Evolutionary conservation across 257 asterid species (phyloP).

Genomic region (Pogostemon cablin): DNA sequence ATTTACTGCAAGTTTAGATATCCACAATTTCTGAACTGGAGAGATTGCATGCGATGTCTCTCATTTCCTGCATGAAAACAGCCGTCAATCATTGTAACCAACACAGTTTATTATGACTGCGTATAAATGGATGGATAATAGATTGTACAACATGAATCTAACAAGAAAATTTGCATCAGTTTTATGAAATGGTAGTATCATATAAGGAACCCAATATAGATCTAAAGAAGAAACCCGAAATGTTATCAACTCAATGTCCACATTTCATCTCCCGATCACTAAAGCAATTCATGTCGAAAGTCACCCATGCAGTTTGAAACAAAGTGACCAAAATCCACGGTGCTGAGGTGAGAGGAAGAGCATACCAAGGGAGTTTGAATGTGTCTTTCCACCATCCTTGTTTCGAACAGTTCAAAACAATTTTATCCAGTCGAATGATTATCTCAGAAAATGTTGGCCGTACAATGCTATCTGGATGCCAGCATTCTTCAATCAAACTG

Average conservation of each 20-base stretch:
- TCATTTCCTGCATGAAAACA: constrained; percentile 41
- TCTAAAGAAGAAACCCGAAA: too few relatives aligned
- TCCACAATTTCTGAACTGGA: not conserved
- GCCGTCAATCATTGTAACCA: not conserved
- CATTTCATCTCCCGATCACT: too few relatives aligned
- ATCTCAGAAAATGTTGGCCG: constrained; percentile 82
- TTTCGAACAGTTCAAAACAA: constrained; percentile 65
- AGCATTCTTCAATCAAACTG: constrained; percentile 94
- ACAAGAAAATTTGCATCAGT: too few relatives aligned
- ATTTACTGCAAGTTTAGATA: constrained; percentile 5
- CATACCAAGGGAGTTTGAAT: constrained; percentile 92
- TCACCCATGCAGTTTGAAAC: not conserved
- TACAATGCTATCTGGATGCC: constrained; percentile 58
- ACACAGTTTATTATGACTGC: not conserved
- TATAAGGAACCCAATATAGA: too few relatives aligned
- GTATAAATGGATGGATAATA: too few relatives aligned
- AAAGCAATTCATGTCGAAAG: not conserved
- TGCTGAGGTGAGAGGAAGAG: not conserved
- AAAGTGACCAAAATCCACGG: not conserved
- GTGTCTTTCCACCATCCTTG: constrained; percentile 99
- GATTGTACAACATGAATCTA: too few relatives aligned
- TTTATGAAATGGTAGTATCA: too few relatives aligned
- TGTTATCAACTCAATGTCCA: not conserved
- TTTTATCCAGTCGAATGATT: constrained; percentile 70
- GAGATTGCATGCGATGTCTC: not conserved